Evolutionary conservation across 768 basidiomycete genomes (phyloP).

Genomic region (Hypholoma fasciculare): DNA sequence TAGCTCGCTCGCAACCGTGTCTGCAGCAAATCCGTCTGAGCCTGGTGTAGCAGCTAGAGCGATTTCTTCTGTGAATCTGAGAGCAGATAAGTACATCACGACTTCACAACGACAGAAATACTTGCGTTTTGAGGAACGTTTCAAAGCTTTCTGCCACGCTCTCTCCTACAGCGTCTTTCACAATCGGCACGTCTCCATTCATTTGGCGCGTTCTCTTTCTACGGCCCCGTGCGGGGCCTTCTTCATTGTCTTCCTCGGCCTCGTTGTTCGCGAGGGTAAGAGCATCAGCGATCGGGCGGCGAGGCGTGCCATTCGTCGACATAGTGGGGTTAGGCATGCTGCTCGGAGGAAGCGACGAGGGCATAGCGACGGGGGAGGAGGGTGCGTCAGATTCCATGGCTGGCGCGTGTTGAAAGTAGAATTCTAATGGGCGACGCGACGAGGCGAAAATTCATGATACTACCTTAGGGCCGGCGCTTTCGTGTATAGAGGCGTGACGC

Average conservation of each 20-base stretch:
- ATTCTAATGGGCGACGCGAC: constrained; percentile 29
- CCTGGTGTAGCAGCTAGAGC: constrained; percentile 78
- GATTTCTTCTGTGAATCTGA: constrained; percentile 83
- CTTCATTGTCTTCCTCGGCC: constrained; percentile 40
- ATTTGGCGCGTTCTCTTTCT: constrained; percentile 50
- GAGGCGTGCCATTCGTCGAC: constrained; percentile 32
- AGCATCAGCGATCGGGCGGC: constrained; percentile 50
- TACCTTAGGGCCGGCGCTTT: constrained; percentile 39
- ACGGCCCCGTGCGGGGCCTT: constrained; percentile 33
- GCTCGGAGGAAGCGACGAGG: constrained; percentile 53
- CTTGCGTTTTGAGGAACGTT: constrained; percentile 88
- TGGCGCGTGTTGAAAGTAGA: constrained; percentile 14
- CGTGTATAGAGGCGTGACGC: constrained; percentile 28
- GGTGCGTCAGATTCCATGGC: constrained; percentile 58
- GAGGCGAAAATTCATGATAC: constrained; percentile 23
- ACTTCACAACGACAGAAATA: constrained; percentile 12
- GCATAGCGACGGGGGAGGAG: constrained; percentile 51
- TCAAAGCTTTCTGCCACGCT: constrained; percentile 92
- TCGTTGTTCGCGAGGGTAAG: constrained; percentile 58
- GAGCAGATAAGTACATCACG: constrained; percentile 12
- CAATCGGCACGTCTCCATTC: constrained; percentile 76
- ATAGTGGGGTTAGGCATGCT: constrained; percentile 42
- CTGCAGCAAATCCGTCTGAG: constrained; percentile 64
- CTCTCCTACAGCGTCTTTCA: constrained; percentile 94
- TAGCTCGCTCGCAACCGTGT: constrained; percentile 58